Percentiles rank a stretch among this genome's conserved stretches.
phyloP scores from a whole-genome alignment of 805 yeast species.

The Naumovozyma baii region DNA sequence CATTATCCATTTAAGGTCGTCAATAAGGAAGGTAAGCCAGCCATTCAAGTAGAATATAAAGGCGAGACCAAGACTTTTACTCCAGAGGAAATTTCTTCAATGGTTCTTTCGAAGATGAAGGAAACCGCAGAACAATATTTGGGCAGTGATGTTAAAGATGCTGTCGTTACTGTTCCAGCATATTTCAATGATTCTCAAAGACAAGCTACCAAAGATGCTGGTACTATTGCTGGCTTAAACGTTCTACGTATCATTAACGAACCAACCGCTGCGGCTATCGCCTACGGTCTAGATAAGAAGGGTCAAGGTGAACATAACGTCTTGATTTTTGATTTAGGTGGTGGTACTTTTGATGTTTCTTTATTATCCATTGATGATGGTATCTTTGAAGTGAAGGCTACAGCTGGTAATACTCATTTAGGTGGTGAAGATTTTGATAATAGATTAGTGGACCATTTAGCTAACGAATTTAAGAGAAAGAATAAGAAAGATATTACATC shows the following conservation, averaged over 20 bases:
- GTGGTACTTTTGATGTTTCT: slow-evolving; percentile 97
- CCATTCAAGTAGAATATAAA: slow-evolving; percentile 70
- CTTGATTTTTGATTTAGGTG: slow-evolving; percentile 90
- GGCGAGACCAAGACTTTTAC: slow-evolving; percentile 81
- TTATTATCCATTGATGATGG: slow-evolving; percentile 87
- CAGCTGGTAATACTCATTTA: slow-evolving; percentile 60
- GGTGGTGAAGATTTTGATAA: slow-evolving; percentile 98
- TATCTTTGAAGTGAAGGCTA: slow-evolving; percentile 92
- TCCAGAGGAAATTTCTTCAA: slow-evolving; percentile 91
- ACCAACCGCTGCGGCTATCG: slow-evolving; percentile 97
- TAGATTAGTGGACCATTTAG: slow-evolving; percentile 85
- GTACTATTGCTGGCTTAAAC: slow-evolving; percentile 90
- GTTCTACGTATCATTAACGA: slow-evolving; percentile 92
- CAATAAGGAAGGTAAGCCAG: slow-evolving; percentile 66
- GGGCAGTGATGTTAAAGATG: slow-evolving; percentile 74
- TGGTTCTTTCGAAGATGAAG: slow-evolving; percentile 85
- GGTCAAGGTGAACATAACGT: slow-evolving; percentile 77
- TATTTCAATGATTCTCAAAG: slow-evolving; percentile 96
- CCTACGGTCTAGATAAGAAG: slow-evolving; percentile 81
- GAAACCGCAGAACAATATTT: slow-evolving; percentile 83
- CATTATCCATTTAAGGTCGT: slow-evolving; percentile 78
- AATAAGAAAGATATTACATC: slow-evolving; percentile 81
- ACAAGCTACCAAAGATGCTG: slow-evolving; percentile 97
- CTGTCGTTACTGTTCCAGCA: slow-evolving; percentile 94
- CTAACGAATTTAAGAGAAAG: slow-evolving; percentile 90